phyloP scores from a whole-genome alignment of 441 rosid species.

The Biscutella laevigata region DNA sequence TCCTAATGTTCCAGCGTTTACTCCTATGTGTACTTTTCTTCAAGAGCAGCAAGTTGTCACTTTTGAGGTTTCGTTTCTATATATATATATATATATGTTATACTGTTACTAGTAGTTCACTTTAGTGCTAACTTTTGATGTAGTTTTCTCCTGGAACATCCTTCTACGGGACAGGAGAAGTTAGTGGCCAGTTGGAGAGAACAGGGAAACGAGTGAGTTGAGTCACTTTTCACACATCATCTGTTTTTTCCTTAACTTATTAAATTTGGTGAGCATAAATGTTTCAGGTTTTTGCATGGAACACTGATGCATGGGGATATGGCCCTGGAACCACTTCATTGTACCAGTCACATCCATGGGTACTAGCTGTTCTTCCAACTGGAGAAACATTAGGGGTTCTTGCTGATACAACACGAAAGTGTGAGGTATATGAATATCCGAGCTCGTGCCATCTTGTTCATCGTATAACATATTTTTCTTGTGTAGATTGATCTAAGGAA shows the following conservation, averaged over 20 bases:
- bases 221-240: neutral
- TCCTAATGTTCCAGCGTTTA: conserved; percentile 39
- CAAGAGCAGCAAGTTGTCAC: conserved; percentile 55
- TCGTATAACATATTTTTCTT: conserved; percentile 14
- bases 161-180: conserved; percentile 96
- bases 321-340: conserved; percentile 80
- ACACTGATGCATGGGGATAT: conserved; percentile 81
- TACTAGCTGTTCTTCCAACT: conserved; percentile 68
- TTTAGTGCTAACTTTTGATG: conserved; percentile 13
- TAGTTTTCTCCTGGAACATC: conserved; percentile 79
- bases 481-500: conserved; percentile 81
- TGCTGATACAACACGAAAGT: conserved; percentile 78
- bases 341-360: conserved; percentile 99
- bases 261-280: neutral
- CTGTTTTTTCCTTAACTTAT: neutral
- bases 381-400: conserved; percentile 90
- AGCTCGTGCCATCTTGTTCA: neutral
- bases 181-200: conserved; percentile 88
- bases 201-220: conserved; percentile 80
- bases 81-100: neutral
- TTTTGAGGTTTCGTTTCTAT: conserved; percentile 41
- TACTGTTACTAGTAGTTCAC: no score
- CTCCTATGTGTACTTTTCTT: conserved; percentile 39
- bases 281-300: conserved; percentile 83
- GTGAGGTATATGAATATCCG: conserved; percentile 55